Evolutionary conservation across 805 yeast genomes (phyloP).

Genomic region (Maudiozyma bulderi): DNA sequence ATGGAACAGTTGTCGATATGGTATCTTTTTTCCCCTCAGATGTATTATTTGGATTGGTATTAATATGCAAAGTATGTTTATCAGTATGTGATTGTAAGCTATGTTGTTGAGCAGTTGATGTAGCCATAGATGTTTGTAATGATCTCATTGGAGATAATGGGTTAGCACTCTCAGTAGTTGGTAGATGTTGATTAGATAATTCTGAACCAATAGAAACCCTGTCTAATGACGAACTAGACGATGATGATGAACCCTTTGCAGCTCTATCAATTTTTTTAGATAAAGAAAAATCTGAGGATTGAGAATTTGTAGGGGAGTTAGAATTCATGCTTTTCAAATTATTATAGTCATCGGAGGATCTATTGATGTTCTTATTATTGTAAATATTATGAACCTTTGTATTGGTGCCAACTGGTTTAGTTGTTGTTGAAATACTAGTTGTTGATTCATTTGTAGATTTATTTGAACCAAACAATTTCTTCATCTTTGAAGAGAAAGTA

Average conservation of each 20-base stretch:
- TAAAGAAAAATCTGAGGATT: conserved; percentile 4
- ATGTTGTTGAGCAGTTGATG: not conserved
- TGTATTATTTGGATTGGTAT: not conserved
- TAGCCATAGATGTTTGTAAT: not conserved
- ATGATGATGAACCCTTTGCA: not conserved
- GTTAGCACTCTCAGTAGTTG: not conserved
- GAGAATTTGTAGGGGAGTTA: conserved; percentile 3
- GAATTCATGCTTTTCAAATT: not conserved
- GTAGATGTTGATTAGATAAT: not conserved
- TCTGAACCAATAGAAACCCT: not conserved
- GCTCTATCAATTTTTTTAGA: conserved; percentile 3
- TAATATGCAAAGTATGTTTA: not conserved
- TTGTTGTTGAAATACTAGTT: not conserved
- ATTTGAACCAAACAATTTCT: conserved; percentile 1
- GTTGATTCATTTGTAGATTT: not conserved
- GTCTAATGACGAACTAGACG: not conserved
- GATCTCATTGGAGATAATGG: not conserved
- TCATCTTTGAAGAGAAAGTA: conserved; percentile 1
- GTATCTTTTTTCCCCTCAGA: not conserved
- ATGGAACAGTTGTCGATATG: not conserved
- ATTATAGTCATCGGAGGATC: not conserved
- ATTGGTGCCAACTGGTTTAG: not conserved
- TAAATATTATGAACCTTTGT: not conserved
- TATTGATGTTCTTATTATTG: not conserved
- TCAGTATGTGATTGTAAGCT: not conserved